These are phyloP conservation scores for Grigorovia transvaalensis DNA, from an alignment of 805 yeast species.

Conservation along the genomic window DNA sequence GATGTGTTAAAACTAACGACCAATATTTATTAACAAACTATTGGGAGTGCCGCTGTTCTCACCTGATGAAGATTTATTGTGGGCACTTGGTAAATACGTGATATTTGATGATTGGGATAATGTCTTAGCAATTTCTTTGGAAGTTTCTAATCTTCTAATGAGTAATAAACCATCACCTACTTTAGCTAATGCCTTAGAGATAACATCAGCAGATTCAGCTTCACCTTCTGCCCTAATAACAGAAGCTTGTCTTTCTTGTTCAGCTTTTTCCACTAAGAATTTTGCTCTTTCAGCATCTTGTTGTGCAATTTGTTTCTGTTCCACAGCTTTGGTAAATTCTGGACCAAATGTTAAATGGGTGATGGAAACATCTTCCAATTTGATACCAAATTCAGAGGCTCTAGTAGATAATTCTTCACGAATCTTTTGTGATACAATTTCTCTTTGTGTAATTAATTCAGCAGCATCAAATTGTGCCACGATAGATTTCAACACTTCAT, in stretches of 20 bases:
- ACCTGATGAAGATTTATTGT: constrained; percentile 21
- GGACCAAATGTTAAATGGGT: constrained; percentile 96
- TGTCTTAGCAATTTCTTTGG: constrained; percentile 88
- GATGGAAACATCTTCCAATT: constrained; percentile 90
- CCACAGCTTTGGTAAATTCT: constrained; percentile 97
- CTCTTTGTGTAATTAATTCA: constrained; percentile 94
- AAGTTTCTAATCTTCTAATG: constrained; percentile 93
- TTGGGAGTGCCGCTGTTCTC: constrained; percentile 33
- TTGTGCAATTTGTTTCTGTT: constrained; percentile 97
- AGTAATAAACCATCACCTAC: constrained; percentile 92
- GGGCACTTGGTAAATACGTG: constrained; percentile 66
- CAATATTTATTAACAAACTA: constrained; percentile 55
- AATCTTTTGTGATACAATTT: constrained; percentile 81
- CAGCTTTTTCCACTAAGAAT: constrained; percentile 88
- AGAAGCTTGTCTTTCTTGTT: constrained; percentile 91
- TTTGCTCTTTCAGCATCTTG: constrained; percentile 98
- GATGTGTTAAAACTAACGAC: constrained; percentile 52
- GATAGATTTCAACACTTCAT: constrained; percentile 78
- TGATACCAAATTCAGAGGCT: constrained; percentile 82
- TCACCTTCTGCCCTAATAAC: constrained; percentile 98
- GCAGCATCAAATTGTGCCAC: constrained; percentile 96
- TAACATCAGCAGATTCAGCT: constrained; percentile 95
- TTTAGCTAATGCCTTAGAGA: constrained; percentile 83
- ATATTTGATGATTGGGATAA: constrained; percentile 76
- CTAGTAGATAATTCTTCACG: constrained; percentile 75